Evolutionary conservation across 139 green algal genomes (phyloP), one percentile per base, ranked within the genome.

Genomic region (Pseudopediastrum boryanum): DNA sequence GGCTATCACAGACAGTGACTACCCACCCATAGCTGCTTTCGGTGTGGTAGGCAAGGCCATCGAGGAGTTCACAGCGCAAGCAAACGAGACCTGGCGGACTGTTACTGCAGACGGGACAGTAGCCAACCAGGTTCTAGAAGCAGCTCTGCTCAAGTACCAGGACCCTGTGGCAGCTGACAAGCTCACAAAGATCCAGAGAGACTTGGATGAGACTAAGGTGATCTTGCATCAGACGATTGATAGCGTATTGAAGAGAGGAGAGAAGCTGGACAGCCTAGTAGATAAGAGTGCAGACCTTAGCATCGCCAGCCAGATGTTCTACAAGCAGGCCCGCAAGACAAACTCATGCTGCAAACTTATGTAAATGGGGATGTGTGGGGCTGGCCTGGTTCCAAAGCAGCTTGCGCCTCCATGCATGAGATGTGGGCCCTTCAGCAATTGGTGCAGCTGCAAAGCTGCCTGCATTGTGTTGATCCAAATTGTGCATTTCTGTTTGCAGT

Each of bases 151-250:
- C 25, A 96, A 95, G 80, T 99, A 97, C 84, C 95, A 98, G 92
- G 95, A 98, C 79, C 95, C 95, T 8, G 81, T 86, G 16, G 78
- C 93, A 78, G 97, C 96, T 21, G 97, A 99, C 89, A 99, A 99
- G 87, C 89, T 99, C 33, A 85, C 94, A 4, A 97, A 96, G 82
- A 99, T 99, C 46, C 97, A 99, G 85, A 88, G 91, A 35, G 97
- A 99, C 77, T 76, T 99, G 33, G 95, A 98, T 80, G 95, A 98
- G 77, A 98, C 94, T 2, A 94, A 82, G 76, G 76, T 97, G 59
- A 89, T 97, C 10, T 87, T 98, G 85, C 96, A 99, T 83, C 92
- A 98, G 78, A 99, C 97, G 3, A 99, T 99, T 67, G 97, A 99
- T 82, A 96, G 88, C 71, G 95, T 99, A 77, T 86, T 99, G 74